phyloP scores from a whole-genome alignment of 352 stramenopile genomes.

The Nothophytophthora sp. region DNA sequence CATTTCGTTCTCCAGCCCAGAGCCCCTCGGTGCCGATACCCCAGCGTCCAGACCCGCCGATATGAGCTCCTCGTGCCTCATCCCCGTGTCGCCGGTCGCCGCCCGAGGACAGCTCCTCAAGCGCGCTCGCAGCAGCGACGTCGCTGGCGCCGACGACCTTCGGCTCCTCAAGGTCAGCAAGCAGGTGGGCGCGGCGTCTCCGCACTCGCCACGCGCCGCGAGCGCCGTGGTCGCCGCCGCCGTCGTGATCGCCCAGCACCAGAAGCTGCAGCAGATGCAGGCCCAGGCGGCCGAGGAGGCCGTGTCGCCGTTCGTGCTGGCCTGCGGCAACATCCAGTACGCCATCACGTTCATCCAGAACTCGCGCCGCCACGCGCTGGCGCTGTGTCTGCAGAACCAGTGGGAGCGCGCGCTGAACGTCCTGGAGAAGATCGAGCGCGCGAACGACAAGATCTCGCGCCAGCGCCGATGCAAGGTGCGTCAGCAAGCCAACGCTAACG shows the following conservation, averaged over 20 bases:
- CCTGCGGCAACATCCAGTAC: constrained; percentile 60
- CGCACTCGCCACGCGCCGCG: constrained; percentile 38
- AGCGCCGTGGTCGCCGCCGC: too few species aligned
- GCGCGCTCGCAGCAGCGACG: constrained; percentile 48
- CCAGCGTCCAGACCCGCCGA: background rate
- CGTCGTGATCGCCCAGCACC: constrained; percentile 22
- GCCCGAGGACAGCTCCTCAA: too few species aligned
- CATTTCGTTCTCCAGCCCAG: too few species aligned
- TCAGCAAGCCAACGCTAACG: constrained; percentile 53
- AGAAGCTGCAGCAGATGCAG: too few species aligned
- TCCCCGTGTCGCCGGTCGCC: constrained; percentile 41
- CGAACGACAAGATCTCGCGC: constrained; percentile 75
- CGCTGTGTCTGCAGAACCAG: constrained; percentile 70
- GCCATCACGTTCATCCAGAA: constrained; percentile 80
- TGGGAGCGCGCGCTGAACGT: constrained; percentile 73
- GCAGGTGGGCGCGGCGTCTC: constrained; percentile 45
- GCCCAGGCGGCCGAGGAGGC: constrained; percentile 11
- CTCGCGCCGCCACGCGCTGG: constrained; percentile 68
- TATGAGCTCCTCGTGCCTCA: constrained; percentile 68
- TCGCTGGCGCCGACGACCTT: too few species aligned
- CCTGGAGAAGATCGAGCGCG: constrained; percentile 82
- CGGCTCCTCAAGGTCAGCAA: constrained; percentile 70
- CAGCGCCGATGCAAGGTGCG: constrained; percentile 66
- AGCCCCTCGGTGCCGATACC: too few species aligned
- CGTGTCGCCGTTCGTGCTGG: constrained; percentile 49